Evolutionary conservation across 495 filamentous ascomycete genomes (phyloP).

Genomic region (Viridothelium virens): DNA sequence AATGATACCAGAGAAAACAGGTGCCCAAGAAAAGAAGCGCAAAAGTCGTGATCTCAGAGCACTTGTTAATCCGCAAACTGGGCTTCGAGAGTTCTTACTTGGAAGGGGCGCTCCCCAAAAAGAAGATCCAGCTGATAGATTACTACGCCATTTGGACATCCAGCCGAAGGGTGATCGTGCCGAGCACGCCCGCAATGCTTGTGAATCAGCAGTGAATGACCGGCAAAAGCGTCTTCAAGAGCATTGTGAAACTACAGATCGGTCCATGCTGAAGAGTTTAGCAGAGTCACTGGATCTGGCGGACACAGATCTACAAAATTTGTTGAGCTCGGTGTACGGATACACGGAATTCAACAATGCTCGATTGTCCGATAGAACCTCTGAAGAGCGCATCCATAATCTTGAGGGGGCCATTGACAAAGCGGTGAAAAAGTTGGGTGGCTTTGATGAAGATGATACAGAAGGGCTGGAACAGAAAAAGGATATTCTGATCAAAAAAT

Average conservation of each 20-base stretch:
- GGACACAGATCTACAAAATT: conserved; percentile 14
- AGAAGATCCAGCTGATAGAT: conserved; percentile 18
- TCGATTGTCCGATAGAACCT: conserved; percentile 12
- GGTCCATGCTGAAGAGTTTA: conserved; percentile 9
- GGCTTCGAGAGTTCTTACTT: conserved; percentile 24
- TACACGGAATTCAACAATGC: conserved; percentile 13
- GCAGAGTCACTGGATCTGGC: conserved; percentile 11
- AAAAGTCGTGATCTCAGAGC: conserved; percentile 10
- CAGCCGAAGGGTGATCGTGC: background rate
- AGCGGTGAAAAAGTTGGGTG: background rate
- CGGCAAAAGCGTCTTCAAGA: conserved; percentile 11
- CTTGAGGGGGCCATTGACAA: conserved; percentile 14
- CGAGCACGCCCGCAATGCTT: conserved; percentile 2
- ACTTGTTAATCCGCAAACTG: conserved; percentile 16
- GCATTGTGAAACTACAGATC: conserved; percentile 12
- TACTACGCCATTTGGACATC: conserved; percentile 19
- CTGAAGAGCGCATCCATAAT: conserved; percentile 7
- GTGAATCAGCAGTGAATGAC: conserved; percentile 7
- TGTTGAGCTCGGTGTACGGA: conserved; percentile 16
- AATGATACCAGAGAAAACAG: background rate
- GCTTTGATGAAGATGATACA: background rate
- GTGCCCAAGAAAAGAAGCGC: background rate
- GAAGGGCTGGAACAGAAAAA: background rate
- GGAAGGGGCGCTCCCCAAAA: conserved; percentile 18
- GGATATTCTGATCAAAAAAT: background rate